These are phyloP conservation scores for Rhizoclosmatium sp. DNA, from an alignment of 192 early-diverging fungal genomes.

Conservation along the genomic window DNA sequence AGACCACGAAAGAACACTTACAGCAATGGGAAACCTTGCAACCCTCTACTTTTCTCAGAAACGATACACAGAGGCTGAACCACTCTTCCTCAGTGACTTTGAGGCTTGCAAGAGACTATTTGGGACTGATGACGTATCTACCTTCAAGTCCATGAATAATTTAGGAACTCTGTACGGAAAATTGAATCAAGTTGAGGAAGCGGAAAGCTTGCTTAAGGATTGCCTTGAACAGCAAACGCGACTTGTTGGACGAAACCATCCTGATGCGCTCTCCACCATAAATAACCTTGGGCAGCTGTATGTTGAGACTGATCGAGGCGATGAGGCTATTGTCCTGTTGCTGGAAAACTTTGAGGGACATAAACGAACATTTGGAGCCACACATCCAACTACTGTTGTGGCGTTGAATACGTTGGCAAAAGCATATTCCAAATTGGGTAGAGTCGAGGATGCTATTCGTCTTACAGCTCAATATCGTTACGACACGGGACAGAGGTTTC, in stretches of 20 bases:
- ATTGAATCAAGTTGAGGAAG: slow-evolving; percentile 14
- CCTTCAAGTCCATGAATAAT: slow-evolving; percentile 34
- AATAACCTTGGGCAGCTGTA: too few species aligned
- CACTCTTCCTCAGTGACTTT: background rate
- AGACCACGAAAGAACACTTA: slow-evolving; percentile 16
- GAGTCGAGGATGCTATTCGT: too few species aligned
- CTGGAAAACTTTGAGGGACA: too few species aligned
- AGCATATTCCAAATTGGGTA: too few species aligned
- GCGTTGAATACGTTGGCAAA: too few species aligned
- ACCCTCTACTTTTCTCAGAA: slow-evolving; percentile 30
- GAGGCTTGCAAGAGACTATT: slow-evolving; percentile 3
- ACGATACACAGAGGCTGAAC: slow-evolving; percentile 30
- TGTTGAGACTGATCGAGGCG: too few species aligned
- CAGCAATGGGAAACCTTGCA: slow-evolving; percentile 22
- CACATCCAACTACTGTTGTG: too few species aligned
- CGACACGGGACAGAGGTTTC: too few species aligned
- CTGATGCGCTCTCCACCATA: background rate
- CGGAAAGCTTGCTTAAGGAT: slow-evolving; percentile 26
- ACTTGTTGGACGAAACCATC: slow-evolving; percentile 33
- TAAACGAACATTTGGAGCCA: too few species aligned
- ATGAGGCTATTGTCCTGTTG: too few species aligned
- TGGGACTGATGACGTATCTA: slow-evolving; percentile 31
- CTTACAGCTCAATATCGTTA: too few species aligned
- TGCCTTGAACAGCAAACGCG: slow-evolving; percentile 9
- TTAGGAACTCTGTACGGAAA: slow-evolving; percentile 7